phyloP scores from a whole-genome alignment of 352 stramenopile species.

The Phytophthora meadii region DNA sequence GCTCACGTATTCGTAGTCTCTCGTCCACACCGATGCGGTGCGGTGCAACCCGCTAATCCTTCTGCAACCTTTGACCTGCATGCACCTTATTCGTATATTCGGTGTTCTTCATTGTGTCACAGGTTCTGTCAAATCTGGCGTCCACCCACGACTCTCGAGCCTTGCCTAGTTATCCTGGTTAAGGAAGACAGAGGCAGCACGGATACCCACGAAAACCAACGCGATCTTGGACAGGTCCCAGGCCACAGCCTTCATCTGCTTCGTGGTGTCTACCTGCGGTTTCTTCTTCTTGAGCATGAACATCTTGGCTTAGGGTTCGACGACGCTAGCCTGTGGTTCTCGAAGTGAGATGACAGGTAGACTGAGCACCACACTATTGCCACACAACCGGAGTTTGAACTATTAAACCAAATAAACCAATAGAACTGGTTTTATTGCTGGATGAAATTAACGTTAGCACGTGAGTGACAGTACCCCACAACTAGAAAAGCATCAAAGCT shows the following conservation, averaged over 20 bases:
- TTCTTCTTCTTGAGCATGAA: conserved; percentile 92
- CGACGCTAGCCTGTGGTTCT: neutral
- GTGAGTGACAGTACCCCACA: no score
- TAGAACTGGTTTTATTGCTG: no score
- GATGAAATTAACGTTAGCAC: no score
- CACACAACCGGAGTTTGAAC: neutral
- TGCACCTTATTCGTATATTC: conserved; percentile 18
- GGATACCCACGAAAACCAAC: conserved; percentile 76
- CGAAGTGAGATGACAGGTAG: conserved; percentile 26
- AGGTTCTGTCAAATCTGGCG: neutral
- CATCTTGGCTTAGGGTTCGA: conserved; percentile 42
- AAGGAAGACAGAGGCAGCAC: conserved; percentile 71
- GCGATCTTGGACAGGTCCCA: conserved; percentile 84
- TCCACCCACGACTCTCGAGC: no score
- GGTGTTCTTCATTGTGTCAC: neutral
- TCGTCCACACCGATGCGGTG: no score
- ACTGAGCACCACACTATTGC: conserved; percentile 9
- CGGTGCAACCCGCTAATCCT: neutral
- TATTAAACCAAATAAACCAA: no score
- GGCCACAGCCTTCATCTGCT: conserved; percentile 78
- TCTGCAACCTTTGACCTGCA: conserved; percentile 7
- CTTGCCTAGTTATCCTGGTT: conserved; percentile 61
- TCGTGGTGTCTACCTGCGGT: conserved; percentile 76
- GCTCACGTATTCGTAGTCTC: neutral
- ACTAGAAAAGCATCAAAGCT: no score